phyloP scores from a whole-genome alignment of 306 rosid genomes.

The Citrullus colocynthis region DNA sequence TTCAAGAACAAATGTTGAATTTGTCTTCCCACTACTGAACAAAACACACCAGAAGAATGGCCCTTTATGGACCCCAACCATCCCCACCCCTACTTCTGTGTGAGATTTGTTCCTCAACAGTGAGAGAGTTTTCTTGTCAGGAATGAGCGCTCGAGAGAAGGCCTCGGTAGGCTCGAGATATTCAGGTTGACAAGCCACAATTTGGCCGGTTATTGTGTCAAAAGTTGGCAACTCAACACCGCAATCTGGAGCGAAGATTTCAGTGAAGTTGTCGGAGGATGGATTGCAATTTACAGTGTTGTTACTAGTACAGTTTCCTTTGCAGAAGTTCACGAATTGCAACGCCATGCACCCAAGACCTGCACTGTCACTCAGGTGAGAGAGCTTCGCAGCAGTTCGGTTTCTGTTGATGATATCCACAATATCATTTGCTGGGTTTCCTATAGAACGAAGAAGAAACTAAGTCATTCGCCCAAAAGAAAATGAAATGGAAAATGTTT shows the following conservation, averaged over 20 bases:
- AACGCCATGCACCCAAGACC: conserved; percentile 97
- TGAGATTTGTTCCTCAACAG: conserved; percentile 57
- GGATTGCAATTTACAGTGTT: conserved; percentile 56
- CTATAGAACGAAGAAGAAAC: conserved; percentile 27
- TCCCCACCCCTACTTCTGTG: conserved; percentile 70
- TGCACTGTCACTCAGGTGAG: conserved; percentile 46
- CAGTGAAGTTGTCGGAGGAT: conserved; percentile 73
- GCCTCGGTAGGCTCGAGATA: conserved; percentile 65
- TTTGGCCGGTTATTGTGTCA: conserved; percentile 53
- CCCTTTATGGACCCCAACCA: conserved; percentile 56
- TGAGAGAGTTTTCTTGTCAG: conserved; percentile 35
- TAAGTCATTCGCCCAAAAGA: background rate
- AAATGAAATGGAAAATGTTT: background rate
- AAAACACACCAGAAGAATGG: conserved; percentile 76
- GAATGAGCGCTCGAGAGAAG: conserved; percentile 35
- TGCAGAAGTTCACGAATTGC: conserved; percentile 66
- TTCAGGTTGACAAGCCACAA: conserved; percentile 52
- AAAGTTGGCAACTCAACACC: conserved; percentile 91
- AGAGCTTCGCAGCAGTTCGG: conserved; percentile 54
- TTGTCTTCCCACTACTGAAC: conserved; percentile 56
- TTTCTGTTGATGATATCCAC: conserved; percentile 67
- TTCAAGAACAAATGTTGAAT: conserved; percentile 73
- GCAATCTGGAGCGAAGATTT: conserved; percentile 80
- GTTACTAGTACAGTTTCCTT: conserved; percentile 54
- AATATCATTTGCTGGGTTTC: conserved; percentile 74